These are phyloP conservation scores for Clitoria ternatea DNA, from an alignment of 306 rosid genomes.

Conservation along the genomic window DNA sequence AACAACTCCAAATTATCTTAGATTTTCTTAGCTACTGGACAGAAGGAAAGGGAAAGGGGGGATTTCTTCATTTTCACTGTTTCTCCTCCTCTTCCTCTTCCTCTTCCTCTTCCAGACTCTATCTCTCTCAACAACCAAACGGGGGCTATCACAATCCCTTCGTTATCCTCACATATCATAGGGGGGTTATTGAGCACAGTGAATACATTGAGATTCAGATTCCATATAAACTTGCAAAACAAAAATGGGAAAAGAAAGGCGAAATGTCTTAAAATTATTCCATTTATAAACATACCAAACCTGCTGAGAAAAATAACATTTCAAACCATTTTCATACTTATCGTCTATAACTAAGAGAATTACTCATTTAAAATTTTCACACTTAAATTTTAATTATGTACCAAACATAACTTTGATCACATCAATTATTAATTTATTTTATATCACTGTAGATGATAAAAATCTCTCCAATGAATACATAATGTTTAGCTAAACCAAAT, in stretches of 20 bases:
- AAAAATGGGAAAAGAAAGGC: not conserved
- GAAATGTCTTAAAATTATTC: not conserved
- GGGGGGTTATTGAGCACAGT: not conserved
- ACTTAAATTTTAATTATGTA: not conserved
- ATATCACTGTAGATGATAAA: too few species aligned
- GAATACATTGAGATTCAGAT: not conserved
- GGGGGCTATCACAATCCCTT: not conserved
- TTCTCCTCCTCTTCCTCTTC: not conserved
- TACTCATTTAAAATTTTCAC: not conserved
- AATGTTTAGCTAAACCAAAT: too few species aligned
- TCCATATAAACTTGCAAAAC: not conserved
- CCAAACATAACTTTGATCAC: not conserved
- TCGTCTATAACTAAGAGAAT: not conserved
- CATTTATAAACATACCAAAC: not conserved
- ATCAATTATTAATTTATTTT: too few species aligned
- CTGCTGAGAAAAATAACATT: not conserved
- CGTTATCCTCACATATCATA: not conserved
- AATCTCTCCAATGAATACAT: too few species aligned
- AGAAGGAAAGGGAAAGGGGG: not conserved
- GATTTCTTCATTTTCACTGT: not conserved
- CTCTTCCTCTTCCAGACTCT: not conserved
- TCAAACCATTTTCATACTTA: not conserved
- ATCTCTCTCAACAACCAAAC: not conserved
- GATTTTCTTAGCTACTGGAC: not conserved
- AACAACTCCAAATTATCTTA: not conserved